These are phyloP conservation scores for Sugiyamaella grinbergsii DNA, from an alignment of 1,139 yeast species.

Conservation along the genomic window DNA sequence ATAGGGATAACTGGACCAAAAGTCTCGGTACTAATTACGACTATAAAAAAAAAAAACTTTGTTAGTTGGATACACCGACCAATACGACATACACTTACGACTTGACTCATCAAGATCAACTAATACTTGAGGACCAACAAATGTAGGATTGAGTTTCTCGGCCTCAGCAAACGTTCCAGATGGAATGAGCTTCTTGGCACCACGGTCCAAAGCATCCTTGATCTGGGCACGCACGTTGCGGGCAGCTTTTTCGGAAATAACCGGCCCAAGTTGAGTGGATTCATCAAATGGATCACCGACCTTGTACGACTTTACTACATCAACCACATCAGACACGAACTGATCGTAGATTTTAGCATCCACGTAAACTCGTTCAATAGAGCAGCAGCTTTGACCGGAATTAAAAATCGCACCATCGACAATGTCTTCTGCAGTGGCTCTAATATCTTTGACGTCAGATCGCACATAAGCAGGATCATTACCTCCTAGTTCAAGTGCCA, in stretches of 20 bases:
- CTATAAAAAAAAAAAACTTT: constrained; percentile 42
- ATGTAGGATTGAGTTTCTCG: constrained; percentile 60
- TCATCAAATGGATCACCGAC: constrained; percentile 77
- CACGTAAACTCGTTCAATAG: constrained; percentile 80
- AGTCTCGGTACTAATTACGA: constrained; percentile 74
- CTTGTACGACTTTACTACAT: constrained; percentile 50
- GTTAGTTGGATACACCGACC: too few species aligned
- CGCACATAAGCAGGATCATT: constrained; percentile 74
- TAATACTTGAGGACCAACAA: constrained; percentile 75
- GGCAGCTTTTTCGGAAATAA: constrained; percentile 72
- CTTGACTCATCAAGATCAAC: constrained; percentile 64
- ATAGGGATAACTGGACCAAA: constrained; percentile 56
- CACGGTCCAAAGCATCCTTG: constrained; percentile 67
- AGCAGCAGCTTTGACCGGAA: constrained; percentile 90
- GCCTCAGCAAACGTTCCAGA: constrained; percentile 53
- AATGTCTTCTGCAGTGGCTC: constrained; percentile 74
- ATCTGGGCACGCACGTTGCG: constrained; percentile 70
- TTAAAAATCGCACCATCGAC: constrained; percentile 82
- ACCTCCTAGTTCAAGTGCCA: constrained; percentile 91
- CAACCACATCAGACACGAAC: constrained; percentile 67
- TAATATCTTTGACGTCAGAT: constrained; percentile 62
- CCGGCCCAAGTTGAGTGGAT: constrained; percentile 74
- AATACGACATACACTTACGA: constrained; percentile 18
- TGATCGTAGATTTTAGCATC: constrained; percentile 69
- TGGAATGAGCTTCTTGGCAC: constrained; percentile 71